Percentiles rank a stretch among this genome's conserved stretches.
Conservation (phyloP, 31 red algal species). For the Odonthalia washingtoniensis region DNA sequence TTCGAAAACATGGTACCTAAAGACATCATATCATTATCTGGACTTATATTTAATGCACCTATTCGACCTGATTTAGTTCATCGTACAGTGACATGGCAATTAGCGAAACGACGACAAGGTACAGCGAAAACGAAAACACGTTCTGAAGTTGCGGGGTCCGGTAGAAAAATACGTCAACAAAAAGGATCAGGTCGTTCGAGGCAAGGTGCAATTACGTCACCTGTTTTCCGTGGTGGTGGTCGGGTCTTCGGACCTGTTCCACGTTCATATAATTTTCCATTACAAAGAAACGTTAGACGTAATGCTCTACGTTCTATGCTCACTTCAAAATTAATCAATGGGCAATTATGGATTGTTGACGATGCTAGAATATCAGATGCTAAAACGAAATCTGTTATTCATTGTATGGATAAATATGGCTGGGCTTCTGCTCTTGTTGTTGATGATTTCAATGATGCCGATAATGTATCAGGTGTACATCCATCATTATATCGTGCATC, state of each 20-base stretch:
- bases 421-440: conserved; percentile 73
- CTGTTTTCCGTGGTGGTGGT: conserved; percentile 1
- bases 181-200: conserved; percentile 2
- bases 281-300: conserved; percentile 74
- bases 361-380: conserved; percentile 21
- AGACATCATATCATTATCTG: conserved; percentile 57
- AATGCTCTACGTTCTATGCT: conserved; percentile 88
- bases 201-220: neutral
- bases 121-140: conserved; percentile 8
- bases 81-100: conserved; percentile 15
- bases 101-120: neutral
- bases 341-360: conserved; percentile 92
- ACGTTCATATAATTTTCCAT: conserved; percentile 67
- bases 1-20: conserved; percentile 78
- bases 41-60: conserved; percentile 85
- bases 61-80: conserved; percentile 96
- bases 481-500: conserved; percentile 67
- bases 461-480: conserved; percentile 46
- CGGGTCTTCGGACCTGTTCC: conserved; percentile 6
- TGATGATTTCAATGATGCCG: conserved; percentile 42
- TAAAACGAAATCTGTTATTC: conserved; percentile 49
- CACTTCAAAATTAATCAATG: conserved; percentile 72
- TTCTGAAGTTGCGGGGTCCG: neutral
- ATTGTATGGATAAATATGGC: conserved; percentile 44
- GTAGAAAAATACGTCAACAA: neutral